Evolutionary conservation across 2,329 filamentous ascomycete species (phyloP).

Genomic region (Ceratocystis huliohia): DNA sequence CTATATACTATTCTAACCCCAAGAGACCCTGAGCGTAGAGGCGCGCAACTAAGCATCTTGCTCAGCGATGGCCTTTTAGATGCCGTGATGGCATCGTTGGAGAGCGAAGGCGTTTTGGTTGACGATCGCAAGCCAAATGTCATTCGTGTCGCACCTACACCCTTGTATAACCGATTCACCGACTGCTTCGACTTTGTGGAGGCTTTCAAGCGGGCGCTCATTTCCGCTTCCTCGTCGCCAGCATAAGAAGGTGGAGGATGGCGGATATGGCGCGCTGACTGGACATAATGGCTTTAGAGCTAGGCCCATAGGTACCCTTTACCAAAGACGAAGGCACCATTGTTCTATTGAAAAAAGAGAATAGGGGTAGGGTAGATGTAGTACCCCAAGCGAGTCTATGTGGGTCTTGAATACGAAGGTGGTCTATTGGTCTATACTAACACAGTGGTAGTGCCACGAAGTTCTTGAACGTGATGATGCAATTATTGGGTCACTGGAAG

Average conservation of each 20-base stretch:
- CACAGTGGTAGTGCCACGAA: too few relatives aligned
- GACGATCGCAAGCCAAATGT: slow-evolving; percentile 73
- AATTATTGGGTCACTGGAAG: too few relatives aligned
- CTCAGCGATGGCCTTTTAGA: slow-evolving; percentile 48
- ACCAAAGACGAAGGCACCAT: too few relatives aligned
- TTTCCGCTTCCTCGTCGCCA: not conserved
- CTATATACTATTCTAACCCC: slow-evolving; percentile 54
- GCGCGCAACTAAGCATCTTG: slow-evolving; percentile 64
- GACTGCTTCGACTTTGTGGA: slow-evolving; percentile 37
- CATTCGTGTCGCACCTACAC: slow-evolving; percentile 63
- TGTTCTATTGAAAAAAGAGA: too few relatives aligned
- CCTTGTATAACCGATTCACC: slow-evolving; percentile 64
- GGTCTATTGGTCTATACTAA: too few relatives aligned
- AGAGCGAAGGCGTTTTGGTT: slow-evolving; percentile 55
- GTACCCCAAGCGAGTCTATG: too few relatives aligned
- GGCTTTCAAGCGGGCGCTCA: slow-evolving; percentile 25
- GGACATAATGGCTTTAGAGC: not conserved
- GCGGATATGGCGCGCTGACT: not conserved
- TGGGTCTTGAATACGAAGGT: too few relatives aligned
- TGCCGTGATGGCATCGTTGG: slow-evolving; percentile 46
- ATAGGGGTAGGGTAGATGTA: too few relatives aligned
- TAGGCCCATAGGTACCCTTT: not conserved
- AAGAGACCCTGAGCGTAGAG: slow-evolving; percentile 46
- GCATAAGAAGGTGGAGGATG: not conserved
- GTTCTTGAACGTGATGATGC: too few relatives aligned